phyloP scores from a whole-genome alignment of 331 rosid genomes.

The Saraca asoca region DNA sequence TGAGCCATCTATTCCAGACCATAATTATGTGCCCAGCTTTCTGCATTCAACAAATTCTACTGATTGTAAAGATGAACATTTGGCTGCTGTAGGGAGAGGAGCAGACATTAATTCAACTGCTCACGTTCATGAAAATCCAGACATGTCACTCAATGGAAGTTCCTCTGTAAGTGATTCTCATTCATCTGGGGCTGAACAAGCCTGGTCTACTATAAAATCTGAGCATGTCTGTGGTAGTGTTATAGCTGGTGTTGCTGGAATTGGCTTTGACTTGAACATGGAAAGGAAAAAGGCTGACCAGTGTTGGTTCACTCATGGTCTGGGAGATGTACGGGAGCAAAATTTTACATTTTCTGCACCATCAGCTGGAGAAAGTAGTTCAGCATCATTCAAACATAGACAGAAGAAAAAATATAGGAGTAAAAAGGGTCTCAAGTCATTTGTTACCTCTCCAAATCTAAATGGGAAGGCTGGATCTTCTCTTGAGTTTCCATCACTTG shows the following conservation, averaged over 20 bases:
- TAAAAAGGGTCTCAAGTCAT: constrained; percentile 44
- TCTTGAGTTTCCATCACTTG: constrained; percentile 41
- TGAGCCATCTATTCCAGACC: constrained; percentile 33
- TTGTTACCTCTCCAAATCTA: constrained; percentile 49
- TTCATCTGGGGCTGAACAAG: constrained; percentile 42
- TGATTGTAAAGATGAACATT: constrained; percentile 40
- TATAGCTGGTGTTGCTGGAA: constrained; percentile 39
- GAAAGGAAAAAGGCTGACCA: constrained; percentile 43
- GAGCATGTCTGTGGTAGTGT: constrained; percentile 37
- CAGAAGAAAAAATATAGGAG: constrained; percentile 62
- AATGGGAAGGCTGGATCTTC: constrained; percentile 51
- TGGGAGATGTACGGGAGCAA: constrained; percentile 42
- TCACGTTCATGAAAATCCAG: constrained; percentile 36
- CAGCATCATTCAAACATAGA: constrained; percentile 45
- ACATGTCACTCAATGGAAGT: constrained; percentile 28
- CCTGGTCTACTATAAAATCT: constrained; percentile 42
- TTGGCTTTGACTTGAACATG: constrained; percentile 39
- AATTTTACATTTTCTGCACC: constrained; percentile 64
- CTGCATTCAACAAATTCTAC: constrained; percentile 40
- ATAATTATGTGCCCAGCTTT: constrained; percentile 21
- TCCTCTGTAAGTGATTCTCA: constrained; percentile 22
- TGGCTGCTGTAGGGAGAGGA: constrained; percentile 38
- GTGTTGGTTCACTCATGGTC: constrained; percentile 39
- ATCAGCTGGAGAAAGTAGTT: constrained; percentile 42
- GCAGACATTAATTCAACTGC: constrained; percentile 27